Evolutionary conservation across 257 asterid genomes (phyloP), one percentile per base, ranked within the genome.

Genomic region (Paraleonurus japonicus): DNA sequence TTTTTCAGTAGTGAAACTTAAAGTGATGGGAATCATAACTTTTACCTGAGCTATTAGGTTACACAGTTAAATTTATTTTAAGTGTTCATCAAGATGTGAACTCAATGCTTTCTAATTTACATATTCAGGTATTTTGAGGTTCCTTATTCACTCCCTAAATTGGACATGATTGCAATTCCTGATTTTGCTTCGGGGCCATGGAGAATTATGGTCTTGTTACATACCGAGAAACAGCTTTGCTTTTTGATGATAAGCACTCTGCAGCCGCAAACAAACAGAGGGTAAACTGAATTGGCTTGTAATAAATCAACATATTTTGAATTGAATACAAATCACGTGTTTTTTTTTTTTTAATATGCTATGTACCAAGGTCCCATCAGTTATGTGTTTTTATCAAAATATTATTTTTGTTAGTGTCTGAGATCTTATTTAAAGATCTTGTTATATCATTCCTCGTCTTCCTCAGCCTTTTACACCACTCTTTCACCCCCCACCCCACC

Each of bases 111-210:
- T 57, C 61, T 15, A 72, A 62, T 41, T 65, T 4, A 41, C 66
- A 23, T 67, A 32, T 50, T 7, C 76, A 93, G 98, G 85, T 90
- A 93, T 80, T 90, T 93, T 77, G 96, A 77, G 7, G 90, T 89
- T 79, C 98, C 97, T 41, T 93, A 93, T 84, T 78, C 96, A 33
- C 89, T 93, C 60, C 98, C 98, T 54, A 93, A 93, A 79, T 76
- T 90, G 89, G 98, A 93, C 85, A 90, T 90, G 98, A 78, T 93
- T 83, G 98, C 98, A 12, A 93, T 93, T 79, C 97, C 97, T 60
- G 98, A 93, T 85, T 93, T 93, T 86, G 96, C 98, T 78, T 92
- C 97, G 70, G 97, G 48, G 97, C 97, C 54, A 93, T 93, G 98
- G 98, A 93, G 84, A 93, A 93, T 76, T 93, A 93, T 75, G 98